Percentiles rank a stretch among this genome's conserved stretches.
These are phyloP conservation scores for Euphorbia tirucalli DNA, from an alignment of 345 rosid genomes.

Conservation along the genomic window DNA sequence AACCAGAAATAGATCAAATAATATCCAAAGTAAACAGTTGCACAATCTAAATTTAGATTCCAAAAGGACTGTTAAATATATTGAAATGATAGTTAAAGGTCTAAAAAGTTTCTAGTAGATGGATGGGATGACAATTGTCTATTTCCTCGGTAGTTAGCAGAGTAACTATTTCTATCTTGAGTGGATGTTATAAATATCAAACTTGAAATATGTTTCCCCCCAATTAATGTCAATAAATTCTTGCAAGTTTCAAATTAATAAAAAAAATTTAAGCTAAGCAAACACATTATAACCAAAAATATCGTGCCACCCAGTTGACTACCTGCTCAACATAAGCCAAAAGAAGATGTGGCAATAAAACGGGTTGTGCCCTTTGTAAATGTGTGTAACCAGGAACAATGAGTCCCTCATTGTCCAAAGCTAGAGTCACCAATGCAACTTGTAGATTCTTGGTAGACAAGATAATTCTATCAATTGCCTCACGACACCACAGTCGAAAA, in stretches of 20 bases:
- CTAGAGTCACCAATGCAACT: slow-evolving; percentile 64
- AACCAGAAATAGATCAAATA: not conserved
- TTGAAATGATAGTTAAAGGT: no score
- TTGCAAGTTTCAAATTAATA: not conserved
- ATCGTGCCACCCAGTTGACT: not conserved
- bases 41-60: not conserved
- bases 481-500: slow-evolving; percentile 90
- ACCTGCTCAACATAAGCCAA: slow-evolving; percentile 94
- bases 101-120: no score
- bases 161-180: not conserved
- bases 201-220: not conserved
- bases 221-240: not conserved
- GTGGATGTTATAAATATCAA: slow-evolving; percentile 5
- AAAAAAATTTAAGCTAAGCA: not conserved
- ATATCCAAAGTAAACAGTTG: not conserved
- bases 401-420: slow-evolving; percentile 59
- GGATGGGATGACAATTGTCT: no score
- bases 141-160: not conserved
- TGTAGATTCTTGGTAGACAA: slow-evolving; percentile 51
- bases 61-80: not conserved
- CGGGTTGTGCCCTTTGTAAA: slow-evolving; percentile 94
- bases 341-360: slow-evolving; percentile 78
- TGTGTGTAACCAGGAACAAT: slow-evolving; percentile 96
- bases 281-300: no score
- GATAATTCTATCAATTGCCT: slow-evolving; percentile 68